These are phyloP conservation scores for Trametes gibbosa DNA, from an alignment of 768 basidiomycete species.

Conservation along the genomic window DNA sequence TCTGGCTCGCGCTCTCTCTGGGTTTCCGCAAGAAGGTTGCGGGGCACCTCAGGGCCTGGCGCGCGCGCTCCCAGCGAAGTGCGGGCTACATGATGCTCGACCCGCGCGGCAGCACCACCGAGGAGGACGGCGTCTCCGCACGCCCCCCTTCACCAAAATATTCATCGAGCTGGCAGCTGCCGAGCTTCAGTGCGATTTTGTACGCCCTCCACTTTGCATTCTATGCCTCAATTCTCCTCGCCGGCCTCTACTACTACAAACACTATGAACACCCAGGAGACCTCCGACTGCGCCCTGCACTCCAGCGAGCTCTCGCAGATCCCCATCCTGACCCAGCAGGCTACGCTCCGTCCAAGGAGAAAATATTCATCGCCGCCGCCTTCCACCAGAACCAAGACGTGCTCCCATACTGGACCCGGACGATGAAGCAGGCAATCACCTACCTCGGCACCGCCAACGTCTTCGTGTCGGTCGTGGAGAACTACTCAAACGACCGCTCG, in stretches of 20 bases:
- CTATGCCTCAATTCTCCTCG: slow-evolving; percentile 10
- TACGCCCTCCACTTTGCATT: slow-evolving; percentile 6
- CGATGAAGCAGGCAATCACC: slow-evolving; percentile 34
- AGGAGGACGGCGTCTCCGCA: slow-evolving; percentile 9
- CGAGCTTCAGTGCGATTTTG: neutral
- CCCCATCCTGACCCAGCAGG: slow-evolving; percentile 20
- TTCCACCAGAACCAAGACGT: slow-evolving; percentile 39
- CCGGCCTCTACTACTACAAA: slow-evolving; percentile 5
- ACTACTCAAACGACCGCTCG: slow-evolving; percentile 33
- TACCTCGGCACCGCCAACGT: slow-evolving; percentile 43
- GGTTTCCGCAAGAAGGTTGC: neutral
- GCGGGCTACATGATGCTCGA: slow-evolving; percentile 14
- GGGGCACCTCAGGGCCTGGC: neutral
- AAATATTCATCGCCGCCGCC: slow-evolving; percentile 40
- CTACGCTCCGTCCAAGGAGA: slow-evolving; percentile 24
- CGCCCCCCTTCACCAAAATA: neutral
- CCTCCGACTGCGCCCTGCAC: slow-evolving; percentile 24
- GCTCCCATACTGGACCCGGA: slow-evolving; percentile 38
- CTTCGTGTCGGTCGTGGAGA: slow-evolving; percentile 43
- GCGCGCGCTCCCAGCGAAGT: neutral
- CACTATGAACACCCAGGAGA: slow-evolving; percentile 29
- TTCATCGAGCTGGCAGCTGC: neutral
- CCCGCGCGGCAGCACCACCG: neutral
- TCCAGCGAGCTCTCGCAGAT: slow-evolving; percentile 22
- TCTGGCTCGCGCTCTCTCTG: neutral